Evolutionary conservation across 2,329 filamentous ascomycete species (phyloP).

Genomic region (Microascus cirrosus): DNA sequence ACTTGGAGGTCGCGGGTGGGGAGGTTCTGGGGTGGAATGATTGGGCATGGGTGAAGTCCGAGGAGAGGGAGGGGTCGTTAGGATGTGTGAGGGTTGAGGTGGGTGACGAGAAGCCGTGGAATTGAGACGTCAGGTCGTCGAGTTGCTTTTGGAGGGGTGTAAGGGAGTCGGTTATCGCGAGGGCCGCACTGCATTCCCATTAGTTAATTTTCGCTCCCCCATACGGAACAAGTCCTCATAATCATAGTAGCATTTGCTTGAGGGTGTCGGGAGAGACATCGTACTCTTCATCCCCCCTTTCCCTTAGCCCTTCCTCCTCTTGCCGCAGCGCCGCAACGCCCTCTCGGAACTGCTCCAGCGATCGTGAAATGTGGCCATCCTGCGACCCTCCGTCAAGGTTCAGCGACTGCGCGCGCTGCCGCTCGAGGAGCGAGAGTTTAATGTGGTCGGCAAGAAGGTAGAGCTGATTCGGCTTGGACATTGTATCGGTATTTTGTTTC

Average conservation of each 20-base stretch:
- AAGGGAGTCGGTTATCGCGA: conserved; percentile 51
- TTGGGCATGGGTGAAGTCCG: conserved; percentile 55
- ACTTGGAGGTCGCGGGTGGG: conserved; percentile 43
- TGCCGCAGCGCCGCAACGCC: conserved; percentile 61
- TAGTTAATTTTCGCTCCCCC: not conserved
- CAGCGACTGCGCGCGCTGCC: conserved; percentile 73
- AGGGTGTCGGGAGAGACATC: conserved; percentile 10
- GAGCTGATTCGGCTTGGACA: conserved; percentile 62
- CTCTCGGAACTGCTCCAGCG: conserved; percentile 74
- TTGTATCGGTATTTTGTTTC: conserved; percentile 11
- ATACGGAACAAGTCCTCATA: not conserved
- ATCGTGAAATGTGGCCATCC: conserved; percentile 80
- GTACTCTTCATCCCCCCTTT: conserved; percentile 53
- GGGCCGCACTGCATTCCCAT: conserved; percentile 25
- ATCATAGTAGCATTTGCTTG: too few relatives aligned
- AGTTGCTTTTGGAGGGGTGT: conserved; percentile 62
- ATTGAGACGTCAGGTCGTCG: conserved; percentile 67
- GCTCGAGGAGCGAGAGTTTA: conserved; percentile 88
- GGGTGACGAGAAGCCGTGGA: conserved; percentile 52
- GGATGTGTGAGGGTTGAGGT: conserved; percentile 43
- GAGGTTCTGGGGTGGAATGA: conserved; percentile 18
- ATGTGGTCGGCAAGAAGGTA: conserved; percentile 93
- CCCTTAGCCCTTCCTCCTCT: conserved; percentile 52
- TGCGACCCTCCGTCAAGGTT: conserved; percentile 64
- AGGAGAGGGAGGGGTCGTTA: conserved; percentile 50